Conservation (phyloP, 176 grass and related monocot genomes). For the Carex kokanica region DNA sequence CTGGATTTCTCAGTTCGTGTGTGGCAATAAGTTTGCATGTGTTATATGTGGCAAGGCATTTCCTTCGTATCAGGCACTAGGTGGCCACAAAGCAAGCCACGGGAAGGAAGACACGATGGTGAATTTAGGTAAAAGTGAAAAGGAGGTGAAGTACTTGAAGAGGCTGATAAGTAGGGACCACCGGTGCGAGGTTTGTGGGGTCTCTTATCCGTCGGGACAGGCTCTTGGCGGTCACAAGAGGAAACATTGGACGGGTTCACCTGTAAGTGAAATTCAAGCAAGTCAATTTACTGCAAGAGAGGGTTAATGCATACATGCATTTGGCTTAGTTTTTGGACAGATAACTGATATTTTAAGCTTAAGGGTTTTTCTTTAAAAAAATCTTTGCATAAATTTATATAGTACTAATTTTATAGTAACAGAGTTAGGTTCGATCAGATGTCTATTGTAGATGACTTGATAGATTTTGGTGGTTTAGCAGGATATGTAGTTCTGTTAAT, state of each 20-base stretch:
- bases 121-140: not conserved
- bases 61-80: slow-evolving; percentile 1
- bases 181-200: slow-evolving; percentile 12
- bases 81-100: slow-evolving; percentile 17
- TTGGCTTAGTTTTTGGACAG: not conserved
- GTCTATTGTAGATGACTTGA: not conserved
- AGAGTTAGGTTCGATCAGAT: not conserved
- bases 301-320: not conserved
- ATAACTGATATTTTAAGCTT: not conserved
- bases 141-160: not conserved
- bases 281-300: not conserved
- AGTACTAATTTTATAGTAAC: not conserved
- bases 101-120: not conserved
- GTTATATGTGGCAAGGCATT: slow-evolving; percentile 6
- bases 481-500: too few species aligned
- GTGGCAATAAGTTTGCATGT: not conserved
- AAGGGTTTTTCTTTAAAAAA: not conserved
- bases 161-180: not conserved
- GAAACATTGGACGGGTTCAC: slow-evolving; percentile 8
- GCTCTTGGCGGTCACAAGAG: slow-evolving; percentile 21
- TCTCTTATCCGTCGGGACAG: not conserved
- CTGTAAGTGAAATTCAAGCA: not conserved
- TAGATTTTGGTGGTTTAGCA: not conserved
- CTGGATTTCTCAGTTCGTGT: not conserved
- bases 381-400: not conserved